Evolutionary conservation across 108 stramenopile genomes (phyloP), one percentile per base, ranked within the genome.

Genomic region (Skeletonema grethae): DNA sequence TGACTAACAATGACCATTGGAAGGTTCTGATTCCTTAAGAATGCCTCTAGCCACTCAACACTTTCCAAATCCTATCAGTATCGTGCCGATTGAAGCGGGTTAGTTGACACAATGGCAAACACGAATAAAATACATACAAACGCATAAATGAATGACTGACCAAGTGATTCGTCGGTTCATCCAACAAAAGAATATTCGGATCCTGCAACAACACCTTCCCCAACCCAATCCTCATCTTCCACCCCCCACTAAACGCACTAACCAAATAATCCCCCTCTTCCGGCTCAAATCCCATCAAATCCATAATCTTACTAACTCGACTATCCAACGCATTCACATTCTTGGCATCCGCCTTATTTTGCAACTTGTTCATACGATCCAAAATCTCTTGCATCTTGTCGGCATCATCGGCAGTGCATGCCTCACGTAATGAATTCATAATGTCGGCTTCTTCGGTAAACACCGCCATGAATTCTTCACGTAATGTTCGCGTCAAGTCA

Each of bases 191-290:
- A 31, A 99, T 85, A 69, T 98, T 96, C 9, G 98, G 97, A 64
- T 97, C 95, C 66, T 90, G 69, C 11, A 97, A 81, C 69, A 99
- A 63, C 6, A 98, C 96, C 79, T 98, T 98, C 32, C 97, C 98
- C 35, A 99, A 85, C n/a, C 97, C 98, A 64, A 98, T 97, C 34
- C 98, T 78, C 98, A 99, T 99, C 61, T 97, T 97, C 98, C 98
- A 99, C 0, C 98, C 98, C 16, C 98, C 98, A 7, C 88, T 90
- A 72, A 99, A 99, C 72, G 89, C 88, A 7, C 85, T 82, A n/a
- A 99, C 96, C 3, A 82, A 74, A 70, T 86, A 87, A 22, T 91
- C 89, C 25, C 73, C 86, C 73, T 97, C 97, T 28, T 94, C 95
- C 4, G 85, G 80, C 13, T 75, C 82, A 82, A 99, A 99, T 22